phyloP scores from a whole-genome alignment of 2,329 filamentous ascomycete species.

The Lasiodiplodia sp. region DNA sequence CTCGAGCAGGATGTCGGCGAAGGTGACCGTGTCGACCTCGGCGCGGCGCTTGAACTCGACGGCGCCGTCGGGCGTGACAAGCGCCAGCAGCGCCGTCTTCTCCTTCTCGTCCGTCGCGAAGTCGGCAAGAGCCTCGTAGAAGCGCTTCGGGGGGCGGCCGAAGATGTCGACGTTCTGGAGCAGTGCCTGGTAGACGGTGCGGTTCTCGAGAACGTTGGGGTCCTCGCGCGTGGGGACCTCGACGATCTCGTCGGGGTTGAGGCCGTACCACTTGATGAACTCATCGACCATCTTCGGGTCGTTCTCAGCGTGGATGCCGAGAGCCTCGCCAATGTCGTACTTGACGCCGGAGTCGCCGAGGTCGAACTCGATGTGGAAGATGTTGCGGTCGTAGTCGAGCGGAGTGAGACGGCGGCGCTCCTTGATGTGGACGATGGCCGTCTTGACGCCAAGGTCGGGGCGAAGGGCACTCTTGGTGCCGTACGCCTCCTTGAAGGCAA shows the following conservation, averaged over 20 bases:
- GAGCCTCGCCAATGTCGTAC: conserved; percentile 96
- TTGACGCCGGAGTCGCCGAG: conserved; percentile 88
- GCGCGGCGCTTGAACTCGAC: conserved; percentile 90
- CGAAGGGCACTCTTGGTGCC: conserved; percentile 75
- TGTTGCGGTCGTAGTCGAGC: conserved; percentile 90
- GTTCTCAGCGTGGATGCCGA: conserved; percentile 96
- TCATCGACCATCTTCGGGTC: conserved; percentile 77
- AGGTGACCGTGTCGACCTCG: conserved; percentile 91
- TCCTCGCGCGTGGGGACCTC: conserved; percentile 89
- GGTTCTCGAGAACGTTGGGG: conserved; percentile 75
- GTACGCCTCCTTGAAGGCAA: conserved; percentile 95
- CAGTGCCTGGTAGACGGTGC: conserved; percentile 91
- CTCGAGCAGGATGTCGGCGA: conserved; percentile 86
- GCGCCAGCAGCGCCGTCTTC: conserved; percentile 77
- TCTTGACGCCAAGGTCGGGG: conserved; percentile 86
- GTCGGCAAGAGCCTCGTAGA: conserved; percentile 91
- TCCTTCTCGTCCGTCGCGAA: conserved; percentile 85
- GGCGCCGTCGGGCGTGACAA: conserved; percentile 80
- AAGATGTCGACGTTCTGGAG: conserved; percentile 96
- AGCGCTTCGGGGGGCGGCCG: conserved; percentile 94
- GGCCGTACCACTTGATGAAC: conserved; percentile 90
- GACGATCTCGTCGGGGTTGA: conserved; percentile 84
- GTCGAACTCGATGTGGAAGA: conserved; percentile 99
- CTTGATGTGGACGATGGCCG: conserved; percentile 85
- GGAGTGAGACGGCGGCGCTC: conserved; percentile 96